Percentiles rank a stretch among this genome's conserved stretches.
Evolutionary conservation across 2,329 filamentous ascomycete genomes (phyloP).

Genomic region (Aspergillus pseudoviridinutans): DNA sequence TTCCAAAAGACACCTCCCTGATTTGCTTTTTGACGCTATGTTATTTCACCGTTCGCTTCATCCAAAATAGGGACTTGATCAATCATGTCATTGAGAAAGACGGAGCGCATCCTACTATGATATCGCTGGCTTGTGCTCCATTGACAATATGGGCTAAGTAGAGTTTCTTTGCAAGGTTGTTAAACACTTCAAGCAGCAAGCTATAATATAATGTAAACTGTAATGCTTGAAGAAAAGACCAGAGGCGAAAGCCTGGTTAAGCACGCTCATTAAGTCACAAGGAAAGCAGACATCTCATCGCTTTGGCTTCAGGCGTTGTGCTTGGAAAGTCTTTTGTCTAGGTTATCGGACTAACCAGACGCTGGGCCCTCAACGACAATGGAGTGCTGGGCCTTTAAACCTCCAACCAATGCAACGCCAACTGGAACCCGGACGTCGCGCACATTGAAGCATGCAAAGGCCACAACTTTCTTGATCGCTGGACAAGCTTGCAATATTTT

Average conservation of each 20-base stretch:
- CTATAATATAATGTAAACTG: background rate
- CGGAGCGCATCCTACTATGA: background rate
- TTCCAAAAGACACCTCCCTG: background rate
- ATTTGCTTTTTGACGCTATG: background rate
- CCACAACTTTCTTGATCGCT: conserved; percentile 51
- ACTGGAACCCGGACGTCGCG: conserved; percentile 53
- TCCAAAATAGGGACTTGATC: background rate
- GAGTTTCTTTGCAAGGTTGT: background rate
- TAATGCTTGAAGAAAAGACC: background rate
- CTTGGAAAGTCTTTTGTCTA: background rate
- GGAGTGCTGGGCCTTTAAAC: conserved; percentile 54
- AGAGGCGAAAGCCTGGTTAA: background rate
- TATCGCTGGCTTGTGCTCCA: background rate
- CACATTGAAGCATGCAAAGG: conserved; percentile 61
- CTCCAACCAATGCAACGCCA: conserved; percentile 58
- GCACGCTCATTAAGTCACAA: background rate
- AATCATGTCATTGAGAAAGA: background rate
- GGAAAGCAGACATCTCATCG: background rate
- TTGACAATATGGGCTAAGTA: background rate
- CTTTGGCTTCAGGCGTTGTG: background rate
- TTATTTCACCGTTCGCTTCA: background rate
- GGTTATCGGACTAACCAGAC: background rate
- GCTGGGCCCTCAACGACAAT: conserved; percentile 38
- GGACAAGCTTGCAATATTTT: conserved; percentile 46
- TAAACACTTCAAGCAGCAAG: background rate